These are phyloP conservation scores for Teunomyces pallodes DNA, from an alignment of 805 yeast genomes.

Conservation along the genomic window DNA sequence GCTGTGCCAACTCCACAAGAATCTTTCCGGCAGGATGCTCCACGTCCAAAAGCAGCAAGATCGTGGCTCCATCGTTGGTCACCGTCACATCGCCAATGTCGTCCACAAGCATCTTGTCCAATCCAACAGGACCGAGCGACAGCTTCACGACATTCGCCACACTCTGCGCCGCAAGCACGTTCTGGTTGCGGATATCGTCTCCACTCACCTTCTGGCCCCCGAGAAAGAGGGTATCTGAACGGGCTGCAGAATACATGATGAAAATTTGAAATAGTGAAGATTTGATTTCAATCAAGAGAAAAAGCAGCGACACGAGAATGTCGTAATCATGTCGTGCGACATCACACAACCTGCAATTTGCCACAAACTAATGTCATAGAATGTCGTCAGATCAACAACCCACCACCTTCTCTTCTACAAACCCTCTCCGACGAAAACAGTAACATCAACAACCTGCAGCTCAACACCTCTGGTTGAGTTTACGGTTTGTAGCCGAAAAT, in stretches of 20 bases:
- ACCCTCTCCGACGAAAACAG: too few relatives aligned
- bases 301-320: background rate
- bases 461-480: too few relatives aligned
- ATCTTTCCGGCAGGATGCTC: constrained; percentile 99
- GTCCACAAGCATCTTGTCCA: constrained; percentile 97
- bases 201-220: constrained; percentile 97
- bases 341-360: background rate
- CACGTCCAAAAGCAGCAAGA: constrained; percentile 83
- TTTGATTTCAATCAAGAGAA: background rate
- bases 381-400: too few relatives aligned
- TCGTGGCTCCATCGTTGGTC: constrained; percentile 98
- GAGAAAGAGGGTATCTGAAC: constrained; percentile 89
- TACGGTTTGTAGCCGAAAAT: too few relatives aligned
- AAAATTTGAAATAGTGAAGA: background rate
- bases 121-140: constrained; percentile 96
- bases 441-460: too few relatives aligned
- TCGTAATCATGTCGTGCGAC: background rate
- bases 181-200: constrained; percentile 93
- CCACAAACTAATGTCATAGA: too few relatives aligned
- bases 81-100: constrained; percentile 99
- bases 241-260: constrained; percentile 69
- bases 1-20: constrained; percentile 94
- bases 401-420: too few relatives aligned
- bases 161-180: constrained; percentile 88
- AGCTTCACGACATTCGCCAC: constrained; percentile 85